Base-by-base conservation (phyloP, 1,139 yeast genomes). In the Scheffersomyces illinoinensis region DNA sequence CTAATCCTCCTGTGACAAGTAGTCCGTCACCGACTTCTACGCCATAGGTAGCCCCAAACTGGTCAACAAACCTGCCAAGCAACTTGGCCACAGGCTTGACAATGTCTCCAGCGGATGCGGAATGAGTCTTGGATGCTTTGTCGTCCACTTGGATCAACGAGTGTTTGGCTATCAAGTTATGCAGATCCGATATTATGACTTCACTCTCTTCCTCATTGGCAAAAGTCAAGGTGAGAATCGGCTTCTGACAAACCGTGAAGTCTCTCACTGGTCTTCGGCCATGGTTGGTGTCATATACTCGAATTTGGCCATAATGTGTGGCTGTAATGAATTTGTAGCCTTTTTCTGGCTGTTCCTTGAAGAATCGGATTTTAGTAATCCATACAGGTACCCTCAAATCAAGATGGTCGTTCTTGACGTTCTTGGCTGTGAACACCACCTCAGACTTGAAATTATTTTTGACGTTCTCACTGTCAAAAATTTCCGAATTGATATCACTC, bases 1-100 rank as follows among this genome's bases (percentile, higher is more conserved):
- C 98, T 49, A 93, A 81, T 0, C 97, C 97, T 52, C 97, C 97
- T 26, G 92, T 81, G 17, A 76, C 81, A 47, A 79, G 68, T 12
- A 77, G 65, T 56, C 71, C 73, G 50, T 71, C 68, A 7, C 75
- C 79, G 48, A 59, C 62, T 20, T 56, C 62, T 46, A 64, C 60
- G 3, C 71, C 73, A 66, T 74, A 74, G 3, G 79, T 73, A 19
- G 84, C 84, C 62, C 85, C 85, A 21, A 84, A 78, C 64, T 80
- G 80, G 60, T 72, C 78, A 5, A 76, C 68, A 64, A 67, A 81
- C 60, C 80, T 80, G 6, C 84, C 85, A 53, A 79, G 68, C 47
- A 78, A 68, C 61, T 76, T 79, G 53, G 77, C 74, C 23, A 76
- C 74, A 14, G 83, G 79, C 62, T 71, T 76, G 59, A 69, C 68